Conservation (phyloP, 1,284 basidiomycete genomes). For the Trichosporon sp. region DNA sequence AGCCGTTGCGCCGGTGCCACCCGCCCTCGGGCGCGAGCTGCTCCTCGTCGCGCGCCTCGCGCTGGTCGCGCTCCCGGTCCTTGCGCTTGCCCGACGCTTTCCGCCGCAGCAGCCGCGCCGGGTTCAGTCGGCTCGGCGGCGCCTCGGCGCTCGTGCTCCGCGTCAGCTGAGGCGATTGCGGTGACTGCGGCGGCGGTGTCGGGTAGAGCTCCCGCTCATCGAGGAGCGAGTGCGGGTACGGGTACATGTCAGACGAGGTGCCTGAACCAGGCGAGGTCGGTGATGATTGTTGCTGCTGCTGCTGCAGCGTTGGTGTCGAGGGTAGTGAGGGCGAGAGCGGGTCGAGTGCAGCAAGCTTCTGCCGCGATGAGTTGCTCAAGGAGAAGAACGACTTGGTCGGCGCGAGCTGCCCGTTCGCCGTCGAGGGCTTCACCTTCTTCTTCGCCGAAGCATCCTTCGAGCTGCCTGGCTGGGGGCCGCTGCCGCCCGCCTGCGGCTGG, state of each 20-base stretch:
- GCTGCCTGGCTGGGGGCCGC: not conserved
- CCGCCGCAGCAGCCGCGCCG: conserved; percentile 11
- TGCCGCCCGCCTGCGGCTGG: not conserved
- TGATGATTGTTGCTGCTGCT: not conserved
- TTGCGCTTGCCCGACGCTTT: conserved; percentile 8
- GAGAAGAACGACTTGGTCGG: conserved; percentile 2
- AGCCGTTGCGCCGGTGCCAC: conserved; percentile 1
- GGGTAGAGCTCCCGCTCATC: not conserved
- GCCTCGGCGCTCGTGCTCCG: not conserved
- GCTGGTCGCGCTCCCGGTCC: not conserved
- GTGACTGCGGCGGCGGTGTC: too few relatives aligned
- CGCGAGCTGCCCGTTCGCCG: not conserved
- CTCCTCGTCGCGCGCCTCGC: not conserved
- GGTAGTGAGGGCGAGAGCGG: not conserved
- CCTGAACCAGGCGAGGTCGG: not conserved
- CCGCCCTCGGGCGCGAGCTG: not conserved
- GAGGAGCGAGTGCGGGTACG: not conserved
- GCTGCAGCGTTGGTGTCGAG: not conserved
- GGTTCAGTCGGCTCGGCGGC: conserved; percentile 14
- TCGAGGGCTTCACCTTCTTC: not conserved
- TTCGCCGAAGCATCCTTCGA: not conserved
- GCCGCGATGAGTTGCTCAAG: not conserved
- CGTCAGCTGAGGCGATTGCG: not conserved
- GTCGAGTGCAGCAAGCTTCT: not conserved
- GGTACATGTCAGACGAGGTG: not conserved